phyloP scores from a whole-genome alignment of 108 stramenopile species.

The Cyclotella distinguenda region DNA sequence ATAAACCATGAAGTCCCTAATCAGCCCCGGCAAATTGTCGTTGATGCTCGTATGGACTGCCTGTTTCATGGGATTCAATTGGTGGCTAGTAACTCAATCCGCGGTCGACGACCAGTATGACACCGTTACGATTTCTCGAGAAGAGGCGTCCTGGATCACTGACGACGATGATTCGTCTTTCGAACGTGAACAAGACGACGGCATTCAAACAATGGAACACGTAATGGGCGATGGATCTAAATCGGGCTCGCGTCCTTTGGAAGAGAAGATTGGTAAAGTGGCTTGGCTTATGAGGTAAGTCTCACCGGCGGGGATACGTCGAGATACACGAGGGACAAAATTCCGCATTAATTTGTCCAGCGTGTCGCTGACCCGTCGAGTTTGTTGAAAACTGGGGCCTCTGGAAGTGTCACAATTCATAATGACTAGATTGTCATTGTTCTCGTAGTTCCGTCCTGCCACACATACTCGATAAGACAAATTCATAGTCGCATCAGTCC shows the following conservation, averaged over 20 bases:
- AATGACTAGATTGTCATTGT: no score
- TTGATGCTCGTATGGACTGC: background rate
- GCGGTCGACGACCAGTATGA: no score
- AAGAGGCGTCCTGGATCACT: background rate
- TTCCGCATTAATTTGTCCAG: background rate
- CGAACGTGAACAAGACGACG: background rate
- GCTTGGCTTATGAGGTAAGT: slow-evolving; percentile 40
- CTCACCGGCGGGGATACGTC: background rate
- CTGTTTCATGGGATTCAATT: slow-evolving; percentile 1
- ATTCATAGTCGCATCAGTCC: no score
- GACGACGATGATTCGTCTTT: no score
- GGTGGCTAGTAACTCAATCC: background rate
- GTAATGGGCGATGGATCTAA: background rate
- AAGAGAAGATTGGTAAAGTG: slow-evolving; percentile 23
- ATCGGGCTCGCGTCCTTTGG: background rate
- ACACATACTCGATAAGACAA: no score
- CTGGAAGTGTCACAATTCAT: no score
- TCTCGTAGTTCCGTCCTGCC: no score
- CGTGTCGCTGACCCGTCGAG: background rate
- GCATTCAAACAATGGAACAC: background rate
- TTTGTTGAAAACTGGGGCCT: no score
- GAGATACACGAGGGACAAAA: background rate
- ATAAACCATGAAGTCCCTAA: background rate
- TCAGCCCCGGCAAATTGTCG: background rate
- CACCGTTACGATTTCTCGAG: background rate